Percentiles rank a stretch among this genome's conserved stretches.
Evolutionary conservation across 1,284 basidiomycete genomes (phyloP).

Genomic region (Leccinum fuscescens): DNA sequence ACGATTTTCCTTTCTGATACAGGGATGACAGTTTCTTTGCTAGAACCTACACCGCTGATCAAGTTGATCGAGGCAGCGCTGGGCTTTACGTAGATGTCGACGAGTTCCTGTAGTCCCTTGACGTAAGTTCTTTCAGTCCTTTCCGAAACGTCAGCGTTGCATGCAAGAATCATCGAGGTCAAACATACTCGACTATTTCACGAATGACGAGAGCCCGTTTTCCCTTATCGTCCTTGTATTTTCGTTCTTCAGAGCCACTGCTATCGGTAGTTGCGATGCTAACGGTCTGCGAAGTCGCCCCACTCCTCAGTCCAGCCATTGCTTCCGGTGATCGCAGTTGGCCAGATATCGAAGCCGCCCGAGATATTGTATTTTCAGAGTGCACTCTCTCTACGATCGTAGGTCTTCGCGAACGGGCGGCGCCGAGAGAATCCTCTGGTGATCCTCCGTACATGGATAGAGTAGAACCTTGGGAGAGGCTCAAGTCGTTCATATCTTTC

Average conservation of each 20-base stretch:
- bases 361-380: conserved; percentile 40
- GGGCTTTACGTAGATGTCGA: conserved; percentile 93
- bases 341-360: conserved; percentile 42
- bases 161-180: conserved; percentile 11
- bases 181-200: conserved; percentile 81
- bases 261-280: conserved; percentile 77
- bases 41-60: conserved; percentile 65
- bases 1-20: conserved; percentile 85
- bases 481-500: conserved; percentile 90
- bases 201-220: conserved; percentile 78
- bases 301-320: conserved; percentile 55
- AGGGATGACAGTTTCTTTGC: conserved; percentile 86
- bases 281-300: conserved; percentile 59
- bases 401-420: conserved; percentile 57
- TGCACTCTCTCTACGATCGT: conserved; percentile 59
- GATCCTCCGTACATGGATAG: conserved; percentile 53
- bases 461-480: conserved; percentile 52
- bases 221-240: conserved; percentile 83
- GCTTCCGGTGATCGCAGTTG: conserved; percentile 64
- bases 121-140: conserved; percentile 97
- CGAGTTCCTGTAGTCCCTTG: conserved; percentile 86
- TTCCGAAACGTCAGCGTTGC: conserved; percentile 12
- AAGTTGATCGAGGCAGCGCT: conserved; percentile 71
- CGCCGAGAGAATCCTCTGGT: conserved; percentile 39
- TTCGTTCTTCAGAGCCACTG: conserved; percentile 68